Percentiles rank a stretch among this genome's conserved stretches.
These are phyloP conservation scores for Fusarium algeriense DNA, from an alignment of 2,329 filamentous ascomycete genomes.

Conservation along the genomic window DNA sequence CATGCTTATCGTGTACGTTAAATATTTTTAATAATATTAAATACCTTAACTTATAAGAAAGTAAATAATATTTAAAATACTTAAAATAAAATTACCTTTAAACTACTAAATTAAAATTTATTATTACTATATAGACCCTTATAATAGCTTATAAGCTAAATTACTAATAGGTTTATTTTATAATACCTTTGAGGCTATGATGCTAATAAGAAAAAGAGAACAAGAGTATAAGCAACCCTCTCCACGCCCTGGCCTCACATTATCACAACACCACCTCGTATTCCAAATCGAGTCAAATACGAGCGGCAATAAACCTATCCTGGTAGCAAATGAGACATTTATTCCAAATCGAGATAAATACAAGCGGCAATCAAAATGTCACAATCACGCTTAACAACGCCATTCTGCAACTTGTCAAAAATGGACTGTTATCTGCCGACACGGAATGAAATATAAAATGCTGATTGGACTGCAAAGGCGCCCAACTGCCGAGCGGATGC, in stretches of 20 bases:
- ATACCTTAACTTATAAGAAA: rapidly evolving
- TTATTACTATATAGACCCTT: not conserved
- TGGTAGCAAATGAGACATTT: no score
- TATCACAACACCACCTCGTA: not conserved
- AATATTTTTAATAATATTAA: no score
- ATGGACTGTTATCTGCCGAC: not conserved
- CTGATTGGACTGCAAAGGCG: not conserved
- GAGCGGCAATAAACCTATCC: not conserved
- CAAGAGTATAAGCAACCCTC: rapidly evolving
- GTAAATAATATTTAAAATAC: rapidly evolving
- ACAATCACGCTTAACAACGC: no score
- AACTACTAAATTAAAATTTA: no score
- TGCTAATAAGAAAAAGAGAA: not conserved
- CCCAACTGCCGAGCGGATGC: not conserved
- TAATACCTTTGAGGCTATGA: not conserved
- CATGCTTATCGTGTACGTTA: not conserved
- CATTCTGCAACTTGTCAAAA: not conserved
- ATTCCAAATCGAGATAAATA: not conserved
- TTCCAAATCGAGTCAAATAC: not conserved
- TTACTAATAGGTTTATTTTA: not conserved
- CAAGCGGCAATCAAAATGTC: not conserved
- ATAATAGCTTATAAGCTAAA: not conserved
- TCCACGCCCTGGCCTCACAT: not conserved
- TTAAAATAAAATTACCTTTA: not conserved
- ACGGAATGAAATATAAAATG: not conserved